Evolutionary conservation across 306 rosid genomes (phyloP), one percentile per base, ranked within the genome.

Genomic region (Fragaria nilgerrensis): DNA sequence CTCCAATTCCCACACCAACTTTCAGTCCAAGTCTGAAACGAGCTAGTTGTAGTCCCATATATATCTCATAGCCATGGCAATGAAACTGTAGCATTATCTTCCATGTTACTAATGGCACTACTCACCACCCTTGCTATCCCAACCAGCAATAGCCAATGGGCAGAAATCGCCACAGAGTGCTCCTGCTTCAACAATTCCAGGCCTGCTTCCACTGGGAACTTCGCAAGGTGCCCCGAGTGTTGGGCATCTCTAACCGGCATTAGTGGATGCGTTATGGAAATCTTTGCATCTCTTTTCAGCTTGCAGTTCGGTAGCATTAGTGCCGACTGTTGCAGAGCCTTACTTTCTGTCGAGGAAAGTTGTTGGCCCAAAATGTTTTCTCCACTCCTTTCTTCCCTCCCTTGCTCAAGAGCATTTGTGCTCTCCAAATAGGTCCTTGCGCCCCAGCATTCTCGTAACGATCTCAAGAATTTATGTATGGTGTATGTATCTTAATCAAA

Each of bases 381-480:
- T 17, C 32, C 10, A 12, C 70, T 43, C 75, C 80, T 4, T 27
- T 68, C 22, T 47, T 78, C 76, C 62, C 81, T 70, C 69, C 65
- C 5, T 61, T 78, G 64, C 77, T 78, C 25, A 32, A 47, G 48
- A 37, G 11, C 49, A 3, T 10, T 22, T 71, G 55, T 37, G 43
- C 70, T 13, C 25, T 11, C 66, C 19, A n/a, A 9, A 12, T 7
- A 23, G 68, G 41, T 62, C 16, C 1, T n/a, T 59, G n/a, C 39
- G 17, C 41, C 37, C 22, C 68, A 29, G 11, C 41, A 63, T 7
- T 56, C 13, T 2, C 12, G 12, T 22, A 25, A 16, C 23, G 15
- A 29, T 29, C 2, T 29, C 32, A 29, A 29, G 32, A 29, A 29
- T 29, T 29, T 29, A 29, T 29, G 32, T 29, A 29, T 2, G 32